A percentile compares a stretch with the other conserved stretches of the same genome.
These are phyloP conservation scores for Musa itinerans DNA, from an alignment of 176 grass and related monocot genomes.

Conservation along the genomic window DNA sequence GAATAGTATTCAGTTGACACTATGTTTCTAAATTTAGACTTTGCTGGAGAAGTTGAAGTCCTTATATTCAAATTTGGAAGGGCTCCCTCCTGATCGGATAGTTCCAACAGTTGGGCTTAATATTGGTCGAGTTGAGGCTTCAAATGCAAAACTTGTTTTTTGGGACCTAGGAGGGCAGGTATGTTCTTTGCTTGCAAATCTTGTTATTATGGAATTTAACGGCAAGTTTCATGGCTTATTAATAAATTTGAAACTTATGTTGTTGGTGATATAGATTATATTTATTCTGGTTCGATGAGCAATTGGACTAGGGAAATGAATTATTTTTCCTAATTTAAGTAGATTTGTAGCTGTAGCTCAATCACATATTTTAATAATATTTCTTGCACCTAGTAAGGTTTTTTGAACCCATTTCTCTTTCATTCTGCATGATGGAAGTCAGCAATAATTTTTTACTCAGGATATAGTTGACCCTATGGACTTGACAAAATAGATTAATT, in stretches of 20 bases:
- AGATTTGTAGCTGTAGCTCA: too few species aligned
- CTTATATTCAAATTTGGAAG: conserved; percentile 57
- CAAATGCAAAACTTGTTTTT: conserved; percentile 58
- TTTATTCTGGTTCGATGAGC: too few species aligned
- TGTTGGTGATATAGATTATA: too few species aligned
- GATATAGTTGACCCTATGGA: too few species aligned
- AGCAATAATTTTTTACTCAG: too few species aligned
- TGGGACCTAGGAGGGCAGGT: conserved; percentile 99
- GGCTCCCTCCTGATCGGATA: conserved; percentile 71
- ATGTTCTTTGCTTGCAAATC: neutral
- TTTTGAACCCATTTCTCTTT: too few species aligned
- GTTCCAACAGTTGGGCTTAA: conserved; percentile 97
- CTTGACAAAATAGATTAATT: too few species aligned
- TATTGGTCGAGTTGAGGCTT: conserved; percentile 84
- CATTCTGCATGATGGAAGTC: too few species aligned
- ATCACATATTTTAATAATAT: too few species aligned
- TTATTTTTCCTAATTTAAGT: too few species aligned
- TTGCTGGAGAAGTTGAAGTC: conserved; percentile 97
- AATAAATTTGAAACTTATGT: neutral
- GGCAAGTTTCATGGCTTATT: neutral
- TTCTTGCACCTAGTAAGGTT: too few species aligned
- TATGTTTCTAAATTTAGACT: conserved; percentile 36
- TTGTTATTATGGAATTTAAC: neutral
- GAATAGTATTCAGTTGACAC: neutral
- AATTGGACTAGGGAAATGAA: too few species aligned